Evolutionary conservation across 2,329 filamentous ascomycete species (phyloP), one percentile per base, ranked within the genome.

Genomic region (Metarhizium brunneum): DNA sequence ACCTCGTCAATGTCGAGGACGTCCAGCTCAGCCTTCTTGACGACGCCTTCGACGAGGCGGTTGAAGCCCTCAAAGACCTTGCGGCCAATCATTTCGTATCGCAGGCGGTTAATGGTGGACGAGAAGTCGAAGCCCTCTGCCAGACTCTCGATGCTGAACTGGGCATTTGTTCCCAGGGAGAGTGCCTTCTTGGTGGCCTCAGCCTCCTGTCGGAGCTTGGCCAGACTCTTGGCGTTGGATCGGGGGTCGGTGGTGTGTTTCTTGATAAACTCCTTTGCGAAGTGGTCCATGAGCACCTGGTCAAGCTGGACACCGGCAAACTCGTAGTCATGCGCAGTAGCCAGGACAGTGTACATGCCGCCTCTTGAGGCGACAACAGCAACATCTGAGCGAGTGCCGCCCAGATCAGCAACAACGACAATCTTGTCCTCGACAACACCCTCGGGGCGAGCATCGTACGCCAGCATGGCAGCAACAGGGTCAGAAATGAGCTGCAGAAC

Each of bases 211-310:
- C 90, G 92, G 62, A 99, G 79, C 81, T 97, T 99, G 59, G 94
- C 92, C 64, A 96, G 76, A 65, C 88, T 87, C 65, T 86, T 86
- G 55, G 86, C 79, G 69, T 94, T 90, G 68, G 86, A 81, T 63
- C 92, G 83, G 25, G 94, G 94, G 72, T 97, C 94, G 56, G 83
- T 83, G 76, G 86, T 87, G 82, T 97, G 84, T 81, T 95, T 96
- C 83, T 99, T 97, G 68, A 94, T 82, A 76, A 99, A 99, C 74
- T 99, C 94, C 81, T 99, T 99, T 64, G 92, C 88, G 65, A 97
- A 96, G 79, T 96, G 87, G 70, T 99, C 92, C 70, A 96, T 88
- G 57, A 99, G 81, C 52, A 92, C 87, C 70, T 94, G 83, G 76
- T 99, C 94, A 56, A 99, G 80, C 62, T 91, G 85, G 40, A 84